A percentile compares a stretch with the other conserved stretches of the same genome.
These are phyloP conservation scores for Xylaria sp. DNA, from an alignment of 2,329 filamentous ascomycete genomes.

Conservation along the genomic window DNA sequence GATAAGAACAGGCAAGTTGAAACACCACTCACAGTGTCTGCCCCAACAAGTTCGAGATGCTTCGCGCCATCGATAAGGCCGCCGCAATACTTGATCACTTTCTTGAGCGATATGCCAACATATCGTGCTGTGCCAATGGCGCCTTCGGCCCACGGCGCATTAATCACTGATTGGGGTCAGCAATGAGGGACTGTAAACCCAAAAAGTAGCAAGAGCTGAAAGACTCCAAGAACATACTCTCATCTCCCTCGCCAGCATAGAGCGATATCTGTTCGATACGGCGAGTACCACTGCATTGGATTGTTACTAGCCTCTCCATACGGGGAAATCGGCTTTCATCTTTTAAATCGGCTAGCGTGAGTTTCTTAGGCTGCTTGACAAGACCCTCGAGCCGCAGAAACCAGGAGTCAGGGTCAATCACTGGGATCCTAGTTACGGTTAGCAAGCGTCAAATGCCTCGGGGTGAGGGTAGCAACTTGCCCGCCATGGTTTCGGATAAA, in stretches of 20 bases:
- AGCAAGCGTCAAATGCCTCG: neutral
- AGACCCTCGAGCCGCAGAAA: conserved; percentile 68
- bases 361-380: conserved; percentile 66
- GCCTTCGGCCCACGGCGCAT: conserved; percentile 70
- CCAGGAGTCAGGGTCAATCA: conserved; percentile 68
- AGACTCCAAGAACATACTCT: conserved; percentile 47
- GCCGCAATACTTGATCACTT: conserved; percentile 76
- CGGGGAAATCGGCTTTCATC: conserved; percentile 70
- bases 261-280: conserved; percentile 74
- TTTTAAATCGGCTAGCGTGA: conserved; percentile 69
- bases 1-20: neutral
- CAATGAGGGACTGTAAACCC: neutral
- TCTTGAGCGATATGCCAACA: conserved; percentile 73
- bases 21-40: conserved; percentile 62
- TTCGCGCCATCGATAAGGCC: conserved; percentile 65
- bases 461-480: conserved; percentile 8
- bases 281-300: conserved; percentile 76
- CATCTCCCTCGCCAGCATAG: conserved; percentile 75
- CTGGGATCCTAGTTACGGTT: conserved; percentile 60
- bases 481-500: conserved; percentile 80
- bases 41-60: conserved; percentile 75
- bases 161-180: conserved; percentile 49
- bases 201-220: neutral
- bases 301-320: conserved; percentile 66
- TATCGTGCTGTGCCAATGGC: conserved; percentile 74